Evolutionary conservation across 495 filamentous ascomycete genomes (phyloP).

Genomic region (Xylaria scruposa): DNA sequence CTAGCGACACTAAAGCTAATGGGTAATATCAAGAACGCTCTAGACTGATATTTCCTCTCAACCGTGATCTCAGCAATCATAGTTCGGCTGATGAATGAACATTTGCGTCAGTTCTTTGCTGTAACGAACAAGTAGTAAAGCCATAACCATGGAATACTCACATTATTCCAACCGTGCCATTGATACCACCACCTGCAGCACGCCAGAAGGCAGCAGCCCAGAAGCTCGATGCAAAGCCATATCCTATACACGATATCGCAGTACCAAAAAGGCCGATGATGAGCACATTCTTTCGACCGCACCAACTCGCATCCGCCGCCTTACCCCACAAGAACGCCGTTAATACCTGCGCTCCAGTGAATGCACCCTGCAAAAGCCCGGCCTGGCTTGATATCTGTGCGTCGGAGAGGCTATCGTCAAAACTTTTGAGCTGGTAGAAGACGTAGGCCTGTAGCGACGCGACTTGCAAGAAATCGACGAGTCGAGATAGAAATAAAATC

Average conservation of each 20-base stretch:
- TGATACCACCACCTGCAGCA: slow-evolving; percentile 68
- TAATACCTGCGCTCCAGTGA: slow-evolving; percentile 75
- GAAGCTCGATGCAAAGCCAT: slow-evolving; percentile 71
- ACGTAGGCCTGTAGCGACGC: slow-evolving; percentile 63
- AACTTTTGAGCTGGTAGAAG: slow-evolving; percentile 71
- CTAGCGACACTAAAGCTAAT: slow-evolving; percentile 73
- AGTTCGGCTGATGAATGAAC: slow-evolving; percentile 50
- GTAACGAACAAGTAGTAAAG: not conserved
- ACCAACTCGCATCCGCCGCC: slow-evolving; percentile 67
- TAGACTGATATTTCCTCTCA: slow-evolving; percentile 63
- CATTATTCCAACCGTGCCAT: slow-evolving; percentile 76
- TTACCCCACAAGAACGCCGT: slow-evolving; percentile 79
- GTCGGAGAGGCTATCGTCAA: slow-evolving; percentile 64
- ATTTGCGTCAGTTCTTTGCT: not conserved
- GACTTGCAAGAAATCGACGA: slow-evolving; percentile 58
- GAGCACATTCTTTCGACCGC: slow-evolving; percentile 70
- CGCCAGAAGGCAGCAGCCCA: slow-evolving; percentile 69
- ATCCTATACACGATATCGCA: slow-evolving; percentile 68
- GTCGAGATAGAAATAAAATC: slow-evolving; percentile 55
- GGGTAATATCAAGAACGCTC: slow-evolving; percentile 65
- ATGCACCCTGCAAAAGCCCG: slow-evolving; percentile 71
- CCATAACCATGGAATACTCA: slow-evolving; percentile 14
- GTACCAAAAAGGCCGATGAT: slow-evolving; percentile 72
- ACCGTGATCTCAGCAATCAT: slow-evolving; percentile 75
- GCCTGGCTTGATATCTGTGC: slow-evolving; percentile 70